Evolutionary conservation across 805 yeast species (phyloP).

Genomic region (Saturnispora quitensis): DNA sequence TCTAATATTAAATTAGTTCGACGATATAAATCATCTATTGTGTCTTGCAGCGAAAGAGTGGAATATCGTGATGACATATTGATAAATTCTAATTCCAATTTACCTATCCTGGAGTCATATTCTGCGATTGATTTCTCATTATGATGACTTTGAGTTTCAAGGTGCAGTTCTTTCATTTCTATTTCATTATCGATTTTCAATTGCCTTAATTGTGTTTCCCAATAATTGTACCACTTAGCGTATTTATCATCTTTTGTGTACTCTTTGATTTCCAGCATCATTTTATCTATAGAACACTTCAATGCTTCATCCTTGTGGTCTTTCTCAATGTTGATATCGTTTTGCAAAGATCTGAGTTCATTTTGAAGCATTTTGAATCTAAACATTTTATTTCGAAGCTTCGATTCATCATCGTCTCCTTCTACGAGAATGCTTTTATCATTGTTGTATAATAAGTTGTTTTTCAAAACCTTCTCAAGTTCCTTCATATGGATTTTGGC

Average conservation of each 20-base stretch:
- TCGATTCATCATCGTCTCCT: background rate
- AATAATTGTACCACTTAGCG: conserved; percentile 6
- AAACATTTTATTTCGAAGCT: conserved; percentile 2
- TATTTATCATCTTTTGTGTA: conserved; percentile 1
- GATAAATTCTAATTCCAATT: conserved; percentile 10
- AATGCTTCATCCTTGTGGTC: background rate
- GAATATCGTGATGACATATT: background rate
- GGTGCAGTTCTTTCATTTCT: background rate
- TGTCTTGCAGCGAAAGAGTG: conserved; percentile 16
- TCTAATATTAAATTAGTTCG: conserved; percentile 15
- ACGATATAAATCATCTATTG: conserved; percentile 22
- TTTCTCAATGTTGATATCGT: conserved; percentile 8
- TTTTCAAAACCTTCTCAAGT: conserved; percentile 6
- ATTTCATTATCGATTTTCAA: background rate
- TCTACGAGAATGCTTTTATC: background rate
- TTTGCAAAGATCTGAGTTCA: conserved; percentile 10
- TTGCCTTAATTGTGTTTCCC: conserved; percentile 7
- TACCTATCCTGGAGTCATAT: conserved; percentile 12
- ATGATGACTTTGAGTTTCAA: background rate
- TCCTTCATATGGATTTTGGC: background rate
- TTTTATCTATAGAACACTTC: conserved; percentile 1
- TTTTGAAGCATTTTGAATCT: conserved; percentile 10
- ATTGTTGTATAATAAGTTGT: background rate
- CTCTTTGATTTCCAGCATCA: background rate
- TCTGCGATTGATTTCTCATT: background rate